Percentiles rank a stretch among this genome's conserved stretches.
phyloP scores from a whole-genome alignment of 176 grass and related monocot species.

The Lolium rigidum region DNA sequence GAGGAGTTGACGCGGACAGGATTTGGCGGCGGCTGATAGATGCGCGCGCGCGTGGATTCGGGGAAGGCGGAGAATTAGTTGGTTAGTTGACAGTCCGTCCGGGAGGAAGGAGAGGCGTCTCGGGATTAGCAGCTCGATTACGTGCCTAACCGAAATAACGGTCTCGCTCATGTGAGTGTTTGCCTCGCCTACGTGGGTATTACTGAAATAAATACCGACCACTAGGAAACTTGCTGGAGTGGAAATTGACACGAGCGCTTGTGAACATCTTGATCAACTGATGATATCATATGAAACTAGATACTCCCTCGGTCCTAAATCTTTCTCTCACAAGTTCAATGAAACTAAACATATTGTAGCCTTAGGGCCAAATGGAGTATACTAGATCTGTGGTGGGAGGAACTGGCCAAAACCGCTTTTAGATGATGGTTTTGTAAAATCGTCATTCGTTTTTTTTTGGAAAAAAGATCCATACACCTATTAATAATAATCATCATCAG shows the following conservation, averaged over 20 bases:
- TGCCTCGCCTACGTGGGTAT: background rate
- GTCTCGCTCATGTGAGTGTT: background rate
- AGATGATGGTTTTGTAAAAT: too few relatives aligned
- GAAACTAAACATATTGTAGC: too few relatives aligned
- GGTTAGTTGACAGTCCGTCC: background rate
- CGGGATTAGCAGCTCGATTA: background rate
- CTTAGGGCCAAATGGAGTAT: too few relatives aligned
- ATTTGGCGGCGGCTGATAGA: slow-evolving; percentile 29
- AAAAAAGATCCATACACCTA: too few relatives aligned
- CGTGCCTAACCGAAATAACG: slow-evolving; percentile 32
- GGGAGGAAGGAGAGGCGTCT: slow-evolving; percentile 23
- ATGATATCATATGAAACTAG: too few relatives aligned
- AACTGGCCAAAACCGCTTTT: too few relatives aligned
- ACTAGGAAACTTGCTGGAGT: background rate
- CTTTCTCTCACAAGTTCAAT: too few relatives aligned
- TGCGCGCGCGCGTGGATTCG: slow-evolving; percentile 13
- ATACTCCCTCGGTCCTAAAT: too few relatives aligned
- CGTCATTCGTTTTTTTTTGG: too few relatives aligned
- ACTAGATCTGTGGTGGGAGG: too few relatives aligned
- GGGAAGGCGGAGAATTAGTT: background rate
- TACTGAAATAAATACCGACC: background rate
- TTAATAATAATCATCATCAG: too few relatives aligned
- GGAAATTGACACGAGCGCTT: background rate
- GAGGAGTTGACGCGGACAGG: slow-evolving; percentile 28
- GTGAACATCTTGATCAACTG: background rate